Evolutionary conservation across 192 early-diverging fungal genomes (phyloP), one percentile per base, ranked within the genome.

Genomic region (Coemansia sp.): DNA sequence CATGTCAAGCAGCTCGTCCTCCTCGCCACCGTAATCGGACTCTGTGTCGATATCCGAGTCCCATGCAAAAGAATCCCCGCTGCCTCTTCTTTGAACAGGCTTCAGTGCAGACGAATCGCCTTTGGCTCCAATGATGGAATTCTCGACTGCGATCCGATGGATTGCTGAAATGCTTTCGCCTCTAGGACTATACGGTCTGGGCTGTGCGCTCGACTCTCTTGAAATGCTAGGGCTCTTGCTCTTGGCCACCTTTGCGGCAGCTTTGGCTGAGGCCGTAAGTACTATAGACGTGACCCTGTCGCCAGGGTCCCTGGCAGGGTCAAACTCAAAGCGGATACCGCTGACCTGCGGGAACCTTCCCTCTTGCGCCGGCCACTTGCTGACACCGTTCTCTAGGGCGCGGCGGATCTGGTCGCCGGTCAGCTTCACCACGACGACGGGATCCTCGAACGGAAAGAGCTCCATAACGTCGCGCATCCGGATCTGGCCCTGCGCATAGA

Each of bases 361-460:
- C 35, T 91, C 90, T 60, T 89, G 88, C 18, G 83, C 86, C 8
- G 90, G 90, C 71, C 84, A 87, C 78, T 85, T 86, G 55, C 87
- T 87, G 24, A 91, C 76, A 45, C 84, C 77, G 65, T 87, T 90
- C 62, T 91, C 89, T 35, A 91, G 63, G 0, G 87, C 90, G 10
- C 84, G 81, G 57, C 85, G 84, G 55, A 90, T 66, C 64, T 90
- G 86, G 33, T 81, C 75, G 6, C 90, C 90, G 2, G 87, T 88
- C 21, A 91, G 53, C 43, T 65, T 60, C 18, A 91, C 75, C 11
- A 91, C 89, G 2, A 91, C 86, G 1, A 86, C 63, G 8, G 89
- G 89, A 53, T 91, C 90, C 46, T 88, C 85, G 26, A 90, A 91
- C 30, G 90, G 90, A 62, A 91, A 89, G 20, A 87, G 74, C 36